Base-by-base conservation (phyloP, 2,329 filamentous ascomycete species). In the Claviceps sp. region DNA sequence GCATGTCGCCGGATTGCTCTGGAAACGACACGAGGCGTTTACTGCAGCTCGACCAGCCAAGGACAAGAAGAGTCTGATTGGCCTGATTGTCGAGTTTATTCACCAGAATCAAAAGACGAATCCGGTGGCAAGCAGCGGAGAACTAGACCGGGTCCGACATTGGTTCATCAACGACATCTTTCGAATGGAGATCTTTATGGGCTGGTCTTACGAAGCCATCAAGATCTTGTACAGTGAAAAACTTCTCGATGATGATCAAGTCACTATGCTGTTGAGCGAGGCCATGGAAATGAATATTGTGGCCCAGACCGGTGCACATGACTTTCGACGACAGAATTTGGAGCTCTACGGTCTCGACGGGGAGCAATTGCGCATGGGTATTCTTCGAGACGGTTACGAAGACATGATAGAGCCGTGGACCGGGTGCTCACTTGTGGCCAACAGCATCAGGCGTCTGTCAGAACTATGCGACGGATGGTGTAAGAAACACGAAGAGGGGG, bases 351-450 rank as follows among this genome's bases (percentile, higher is more conserved):
- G 88, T 2, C 75, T 96, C 4, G 74, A 77, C 17, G 70, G 77
- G 16, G 85, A 89, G 56, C 70, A 78, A 50, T 66, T 93, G 37
- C 73, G 81, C 48, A 72, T 84, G 57, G 84, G 84, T 6, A 77
- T 88, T 24, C 67, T 87, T 10, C 69, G 71, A 2, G 70, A 75
- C 16, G 78, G 80, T 45, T 90, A 89, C 61, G 76, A 82, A 19
- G 79, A 76, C 11, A 73, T 96, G 8, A 80, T 85, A 0, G 82
- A 87, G 54, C 86, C 90, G 45, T 98, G 93, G 93, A 96, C 90
- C 0, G 89, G 87, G 16, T 81, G 78, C 57, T 67, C 71, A 44
- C 80, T 75, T 56, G 71, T 82, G 52, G 76, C 80, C 49, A 82
- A 82, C 63, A 83, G 82, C 55, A 61, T 74, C 13, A 78, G 80